Percentiles rank a stretch among this genome's conserved stretches.
These are phyloP conservation scores for Xylariales sp. DNA, from an alignment of 2,329 filamentous ascomycete species.

Conservation along the genomic window DNA sequence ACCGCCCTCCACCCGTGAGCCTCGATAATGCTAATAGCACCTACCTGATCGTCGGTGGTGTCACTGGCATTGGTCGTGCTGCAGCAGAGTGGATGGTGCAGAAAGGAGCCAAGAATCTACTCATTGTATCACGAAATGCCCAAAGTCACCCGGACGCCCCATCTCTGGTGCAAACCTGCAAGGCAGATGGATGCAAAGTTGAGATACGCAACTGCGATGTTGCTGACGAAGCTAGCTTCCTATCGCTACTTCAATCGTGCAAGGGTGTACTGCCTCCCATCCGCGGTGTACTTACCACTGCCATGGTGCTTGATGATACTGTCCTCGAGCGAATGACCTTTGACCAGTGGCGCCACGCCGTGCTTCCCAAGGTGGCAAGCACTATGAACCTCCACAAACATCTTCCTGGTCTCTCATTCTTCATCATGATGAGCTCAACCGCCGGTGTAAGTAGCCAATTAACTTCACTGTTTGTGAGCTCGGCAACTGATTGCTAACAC, in stretches of 20 bases:
- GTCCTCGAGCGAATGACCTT: conserved; percentile 8
- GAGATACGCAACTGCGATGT: conserved; percentile 2
- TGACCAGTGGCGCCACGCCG: conserved; percentile 2
- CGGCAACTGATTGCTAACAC: too few species aligned
- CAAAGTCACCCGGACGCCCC: too few species aligned
- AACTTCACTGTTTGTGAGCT: too few species aligned
- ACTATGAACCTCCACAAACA: conserved; percentile 14
- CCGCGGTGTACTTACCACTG: conserved; percentile 1
- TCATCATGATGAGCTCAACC: too few species aligned
- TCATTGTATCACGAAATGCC: conserved; percentile 13
- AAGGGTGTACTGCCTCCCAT: conserved; percentile 3
- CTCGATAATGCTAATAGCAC: conserved; percentile 14
- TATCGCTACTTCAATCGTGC: background rate
- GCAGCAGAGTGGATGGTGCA: conserved; percentile 16
- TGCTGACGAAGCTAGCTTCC: background rate
- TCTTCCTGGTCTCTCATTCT: conserved; percentile 7
- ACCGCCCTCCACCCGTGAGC: conserved; percentile 1
- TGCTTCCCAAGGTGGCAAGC: conserved; percentile 6
- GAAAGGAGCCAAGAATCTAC: conserved; percentile 13
- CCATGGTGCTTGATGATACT: conserved; percentile 3
- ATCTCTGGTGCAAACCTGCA: too few species aligned
- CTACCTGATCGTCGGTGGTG: conserved; percentile 22
- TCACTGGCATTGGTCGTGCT: conserved; percentile 21
- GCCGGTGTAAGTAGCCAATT: too few species aligned
- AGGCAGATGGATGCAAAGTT: conserved; percentile 5